phyloP scores from a whole-genome alignment of 768 basidiomycete genomes.

The Tulasnella sp. region DNA sequence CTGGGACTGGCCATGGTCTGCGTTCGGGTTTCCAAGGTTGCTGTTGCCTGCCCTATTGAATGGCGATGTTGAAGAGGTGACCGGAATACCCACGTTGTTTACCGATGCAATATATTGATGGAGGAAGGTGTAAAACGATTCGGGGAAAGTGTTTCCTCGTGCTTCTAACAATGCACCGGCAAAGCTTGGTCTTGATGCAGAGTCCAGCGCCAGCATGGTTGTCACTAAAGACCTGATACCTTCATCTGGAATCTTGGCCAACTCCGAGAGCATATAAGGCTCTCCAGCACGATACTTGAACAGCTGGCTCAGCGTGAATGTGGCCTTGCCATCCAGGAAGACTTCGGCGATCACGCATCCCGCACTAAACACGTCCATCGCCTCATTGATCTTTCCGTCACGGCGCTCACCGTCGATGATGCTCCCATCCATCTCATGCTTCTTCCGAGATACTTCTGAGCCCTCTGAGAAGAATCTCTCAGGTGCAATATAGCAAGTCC shows the following conservation, averaged over 20 bases:
- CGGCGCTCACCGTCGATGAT: slow-evolving; percentile 38
- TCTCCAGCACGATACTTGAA: slow-evolving; percentile 90
- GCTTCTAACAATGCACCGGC: slow-evolving; percentile 64
- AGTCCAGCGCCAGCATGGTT: slow-evolving; percentile 81
- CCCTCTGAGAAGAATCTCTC: slow-evolving; percentile 83
- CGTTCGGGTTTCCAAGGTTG: background rate
- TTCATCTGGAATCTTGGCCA: slow-evolving; percentile 68
- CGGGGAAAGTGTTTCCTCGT: slow-evolving; percentile 74
- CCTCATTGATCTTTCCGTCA: slow-evolving; percentile 79
- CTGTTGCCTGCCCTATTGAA: slow-evolving; percentile 23
- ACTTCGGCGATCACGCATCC: slow-evolving; percentile 95
- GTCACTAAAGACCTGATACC: slow-evolving; percentile 71
- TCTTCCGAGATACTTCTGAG: slow-evolving; percentile 56
- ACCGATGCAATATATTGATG: slow-evolving; percentile 79
- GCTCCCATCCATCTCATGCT: slow-evolving; percentile 45
- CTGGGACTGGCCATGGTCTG: slow-evolving; percentile 14
- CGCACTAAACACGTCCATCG: slow-evolving; percentile 94
- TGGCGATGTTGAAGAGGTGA: slow-evolving; percentile 36
- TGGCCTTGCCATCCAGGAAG: slow-evolving; percentile 85
- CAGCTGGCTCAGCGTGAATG: slow-evolving; percentile 89
- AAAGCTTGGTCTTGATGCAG: slow-evolving; percentile 67
- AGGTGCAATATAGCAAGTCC: slow-evolving; percentile 93
- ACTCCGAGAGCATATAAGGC: slow-evolving; percentile 57
- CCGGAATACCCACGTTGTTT: slow-evolving; percentile 38
- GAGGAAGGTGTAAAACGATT: slow-evolving; percentile 89